Evolutionary conservation across 352 stramenopile genomes (phyloP), one percentile per base, ranked within the genome.

Genomic region (Pythium dissimile): DNA sequence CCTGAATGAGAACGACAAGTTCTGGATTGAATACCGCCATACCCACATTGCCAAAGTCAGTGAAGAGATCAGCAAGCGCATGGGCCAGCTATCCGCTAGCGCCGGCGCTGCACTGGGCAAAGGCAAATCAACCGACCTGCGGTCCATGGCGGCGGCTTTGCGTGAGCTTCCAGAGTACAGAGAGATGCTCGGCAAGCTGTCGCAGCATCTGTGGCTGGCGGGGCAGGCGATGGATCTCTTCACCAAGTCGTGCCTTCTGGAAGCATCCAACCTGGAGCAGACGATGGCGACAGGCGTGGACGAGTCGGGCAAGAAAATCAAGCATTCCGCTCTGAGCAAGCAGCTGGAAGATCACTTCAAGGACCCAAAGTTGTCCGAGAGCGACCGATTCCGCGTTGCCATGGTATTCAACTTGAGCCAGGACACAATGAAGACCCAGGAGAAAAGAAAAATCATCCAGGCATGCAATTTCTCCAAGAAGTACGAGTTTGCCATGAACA

Each of bases 1-100:
- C 21, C 67, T 99, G 6, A 98, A 98, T 54, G 97, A 99, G 44
- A 97, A 98, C 45, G 96, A 99, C 66, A 88, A 92, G 43, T 79
- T 99, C 30, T 99, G 89, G 89, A 85, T 97, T 4, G 95, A 99
- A 67, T 89, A 98, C 47, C 82, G 94, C 35, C 94, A 98, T 68
- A 94, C 96, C 35, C 96, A 99, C 61, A 98, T 99, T 65, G 95
- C 93, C 2, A 81, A 89, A 61, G 84, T 94, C 45, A 92, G 80
- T 31, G 77, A 84, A 31, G 79, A 91, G 51, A 94, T 94, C 26
- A 74, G 82, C 9, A 82, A 84, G 47, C 78, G 80, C 10, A 92
- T 94, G 80, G 64, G 73, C 0, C 72, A 82, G 15, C 66, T 94
- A 16, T 90, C 82, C 0, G 58, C 71, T 0, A 96, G 83, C 48